Evolutionary conservation across 2,329 filamentous ascomycete species (phyloP).

Genomic region (Dactylellina drechsleri): DNA sequence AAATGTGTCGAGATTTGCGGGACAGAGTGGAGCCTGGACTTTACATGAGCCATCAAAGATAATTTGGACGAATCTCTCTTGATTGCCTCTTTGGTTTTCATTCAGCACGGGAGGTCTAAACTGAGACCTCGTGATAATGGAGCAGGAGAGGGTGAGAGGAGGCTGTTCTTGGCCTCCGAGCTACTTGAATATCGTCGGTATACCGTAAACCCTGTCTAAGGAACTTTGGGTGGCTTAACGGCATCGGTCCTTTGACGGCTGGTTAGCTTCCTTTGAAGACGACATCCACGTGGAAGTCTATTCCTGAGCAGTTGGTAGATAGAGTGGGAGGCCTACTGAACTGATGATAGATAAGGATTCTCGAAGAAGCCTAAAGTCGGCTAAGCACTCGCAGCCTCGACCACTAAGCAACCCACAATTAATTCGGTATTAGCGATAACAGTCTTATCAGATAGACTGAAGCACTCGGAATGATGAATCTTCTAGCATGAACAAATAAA

Average conservation of each 20-base stretch:
- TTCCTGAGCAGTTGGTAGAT: neutral
- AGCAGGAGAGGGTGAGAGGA: neutral
- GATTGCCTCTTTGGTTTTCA: neutral
- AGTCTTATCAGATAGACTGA: slow-evolving; percentile 26
- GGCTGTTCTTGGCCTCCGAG: neutral
- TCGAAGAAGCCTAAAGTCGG: neutral
- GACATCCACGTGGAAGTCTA: slow-evolving; percentile 40
- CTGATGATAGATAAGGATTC: no score
- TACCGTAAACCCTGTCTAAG: slow-evolving; percentile 21
- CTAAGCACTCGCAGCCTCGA: slow-evolving; percentile 1
- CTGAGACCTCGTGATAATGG: slow-evolving; percentile 37
- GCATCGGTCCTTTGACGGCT: slow-evolving; percentile 40
- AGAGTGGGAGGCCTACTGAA: neutral
- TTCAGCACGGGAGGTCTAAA: slow-evolving; percentile 20
- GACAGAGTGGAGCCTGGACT: neutral
- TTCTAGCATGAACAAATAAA: no score
- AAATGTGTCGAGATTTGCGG: slow-evolving; percentile 19
- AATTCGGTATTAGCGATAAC: slow-evolving; percentile 27
- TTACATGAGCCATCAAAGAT: neutral
- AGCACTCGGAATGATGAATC: neutral
- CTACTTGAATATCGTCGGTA: neutral
- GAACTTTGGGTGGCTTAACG: slow-evolving; percentile 29
- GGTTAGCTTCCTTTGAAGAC: slow-evolving; percentile 31
- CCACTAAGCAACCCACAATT: neutral
- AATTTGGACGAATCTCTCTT: neutral